A percentile compares a stretch with the other conserved stretches of the same genome.
Conservation (phyloP, 2,329 filamentous ascomycete species). For the Chrysoporthe puriensis region DNA sequence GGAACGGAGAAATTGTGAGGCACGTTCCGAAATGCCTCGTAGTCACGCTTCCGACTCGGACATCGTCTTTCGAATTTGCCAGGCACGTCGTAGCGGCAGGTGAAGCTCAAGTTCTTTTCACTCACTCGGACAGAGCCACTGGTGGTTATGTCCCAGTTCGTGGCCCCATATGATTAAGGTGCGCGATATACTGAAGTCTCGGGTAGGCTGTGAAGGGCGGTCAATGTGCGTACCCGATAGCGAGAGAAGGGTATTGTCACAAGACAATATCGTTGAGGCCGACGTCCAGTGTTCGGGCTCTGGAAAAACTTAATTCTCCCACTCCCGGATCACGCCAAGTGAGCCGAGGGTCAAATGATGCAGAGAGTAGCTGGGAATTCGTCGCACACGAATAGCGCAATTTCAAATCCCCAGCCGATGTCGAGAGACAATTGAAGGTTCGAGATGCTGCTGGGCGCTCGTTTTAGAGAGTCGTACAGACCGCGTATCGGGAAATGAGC, state of each 20-base stretch:
- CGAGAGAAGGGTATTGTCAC: not conserved
- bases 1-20: not conserved
- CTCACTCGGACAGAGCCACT: not conserved
- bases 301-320: not conserved
- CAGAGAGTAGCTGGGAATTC: conserved; percentile 14
- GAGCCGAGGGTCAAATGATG: conserved; percentile 1
- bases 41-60: not conserved
- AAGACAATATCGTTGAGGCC: not conserved
- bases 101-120: not conserved
- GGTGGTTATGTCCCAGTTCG: not conserved
- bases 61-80: not conserved
- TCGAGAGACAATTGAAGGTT: conserved; percentile 25
- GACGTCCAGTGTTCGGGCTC: not conserved
- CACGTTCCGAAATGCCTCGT: not conserved
- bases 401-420: conserved; percentile 25
- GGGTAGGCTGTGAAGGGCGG: not conserved
- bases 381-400: conserved; percentile 28
- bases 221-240: not conserved
- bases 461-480: conserved; percentile 25
- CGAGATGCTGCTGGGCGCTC: conserved; percentile 17
- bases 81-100: not conserved
- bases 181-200: not conserved
- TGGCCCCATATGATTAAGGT: not conserved
- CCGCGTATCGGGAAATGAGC: conserved; percentile 24
- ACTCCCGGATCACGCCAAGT: not conserved